Conservation (phyloP, 2,329 filamentous ascomycete genomes). For the Cladophialophora bantiana region DNA sequence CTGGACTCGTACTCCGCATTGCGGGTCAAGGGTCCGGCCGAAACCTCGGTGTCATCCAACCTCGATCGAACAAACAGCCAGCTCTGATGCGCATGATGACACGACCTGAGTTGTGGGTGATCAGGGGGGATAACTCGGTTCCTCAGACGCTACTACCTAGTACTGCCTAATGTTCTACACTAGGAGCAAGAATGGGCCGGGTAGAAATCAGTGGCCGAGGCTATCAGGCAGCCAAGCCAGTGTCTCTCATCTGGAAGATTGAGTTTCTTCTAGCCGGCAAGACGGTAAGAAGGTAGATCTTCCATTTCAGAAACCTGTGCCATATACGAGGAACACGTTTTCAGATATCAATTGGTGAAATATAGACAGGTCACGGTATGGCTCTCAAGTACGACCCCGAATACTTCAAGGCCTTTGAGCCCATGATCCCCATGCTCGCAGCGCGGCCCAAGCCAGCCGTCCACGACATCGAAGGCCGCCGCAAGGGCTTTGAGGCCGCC, state of each 20-base stretch:
- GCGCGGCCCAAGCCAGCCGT: slow-evolving; percentile 15
- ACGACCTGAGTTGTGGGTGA: no score
- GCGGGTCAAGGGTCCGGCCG: no score
- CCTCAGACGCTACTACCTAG: no score
- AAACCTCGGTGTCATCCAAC: no score
- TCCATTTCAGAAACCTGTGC: background rate
- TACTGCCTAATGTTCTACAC: no score
- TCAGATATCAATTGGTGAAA: background rate
- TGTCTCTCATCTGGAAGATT: no score
- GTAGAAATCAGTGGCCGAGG: background rate
- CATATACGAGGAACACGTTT: background rate
- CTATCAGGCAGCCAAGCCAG: background rate
- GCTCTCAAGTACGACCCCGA: slow-evolving; percentile 22
- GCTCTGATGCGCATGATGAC: no score
- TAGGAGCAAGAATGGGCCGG: background rate
- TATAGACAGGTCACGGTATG: background rate
- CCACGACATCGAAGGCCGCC: slow-evolving; percentile 20
- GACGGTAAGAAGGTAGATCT: slow-evolving; percentile 3
- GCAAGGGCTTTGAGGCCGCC: slow-evolving; percentile 3
- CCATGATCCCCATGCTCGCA: slow-evolving; percentile 13
- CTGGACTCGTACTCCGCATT: no score
- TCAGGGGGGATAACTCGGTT: no score
- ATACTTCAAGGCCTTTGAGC: slow-evolving; percentile 23
- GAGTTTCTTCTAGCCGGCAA: background rate
- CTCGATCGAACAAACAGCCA: no score